Percentiles rank a stretch among this genome's conserved stretches.
Conservation (phyloP, 495 filamentous ascomycete species). For the Penicillium antarcticum region DNA sequence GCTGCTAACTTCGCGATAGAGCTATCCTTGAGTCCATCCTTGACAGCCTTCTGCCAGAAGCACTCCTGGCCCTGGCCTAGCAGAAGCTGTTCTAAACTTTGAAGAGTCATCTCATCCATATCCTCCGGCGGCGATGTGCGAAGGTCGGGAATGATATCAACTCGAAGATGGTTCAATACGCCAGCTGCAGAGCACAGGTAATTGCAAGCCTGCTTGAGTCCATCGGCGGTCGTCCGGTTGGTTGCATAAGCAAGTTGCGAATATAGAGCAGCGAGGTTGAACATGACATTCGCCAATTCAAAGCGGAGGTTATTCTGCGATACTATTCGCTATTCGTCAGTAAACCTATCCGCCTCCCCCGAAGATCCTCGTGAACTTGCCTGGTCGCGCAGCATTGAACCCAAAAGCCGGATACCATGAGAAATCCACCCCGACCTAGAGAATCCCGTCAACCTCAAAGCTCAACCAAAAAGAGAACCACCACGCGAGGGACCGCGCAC, state of each 20-base stretch:
- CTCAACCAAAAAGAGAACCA: background rate
- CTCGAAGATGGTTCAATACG: conserved; percentile 75
- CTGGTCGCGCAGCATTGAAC: conserved; percentile 76
- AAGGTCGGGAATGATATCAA: conserved; percentile 76
- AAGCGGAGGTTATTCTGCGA: conserved; percentile 92
- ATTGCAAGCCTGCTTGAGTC: conserved; percentile 84
- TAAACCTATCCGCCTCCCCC: background rate
- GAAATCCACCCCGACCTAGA: conserved; percentile 88
- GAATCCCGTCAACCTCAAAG: background rate
- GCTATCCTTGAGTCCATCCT: conserved; percentile 87
- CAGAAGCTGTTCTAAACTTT: conserved; percentile 77
- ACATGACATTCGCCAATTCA: conserved; percentile 90
- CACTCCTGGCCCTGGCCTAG: conserved; percentile 94
- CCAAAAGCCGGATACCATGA: conserved; percentile 92
- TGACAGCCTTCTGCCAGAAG: conserved; percentile 97
- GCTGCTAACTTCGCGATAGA: conserved; percentile 89
- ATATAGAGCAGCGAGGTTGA: conserved; percentile 89
- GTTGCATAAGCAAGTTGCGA: conserved; percentile 82
- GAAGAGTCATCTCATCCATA: conserved; percentile 86
- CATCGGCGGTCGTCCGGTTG: conserved; percentile 77
- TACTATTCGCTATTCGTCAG: conserved; percentile 31
- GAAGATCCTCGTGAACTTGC: conserved; percentile 29
- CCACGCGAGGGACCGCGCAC: conserved; percentile 45
- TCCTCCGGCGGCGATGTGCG: conserved; percentile 86
- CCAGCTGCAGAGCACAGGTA: conserved; percentile 90